Evolutionary conservation across 306 rosid genomes (phyloP), one percentile per base, ranked within the genome.

Genomic region (Cucurbita argyrosperma): DNA sequence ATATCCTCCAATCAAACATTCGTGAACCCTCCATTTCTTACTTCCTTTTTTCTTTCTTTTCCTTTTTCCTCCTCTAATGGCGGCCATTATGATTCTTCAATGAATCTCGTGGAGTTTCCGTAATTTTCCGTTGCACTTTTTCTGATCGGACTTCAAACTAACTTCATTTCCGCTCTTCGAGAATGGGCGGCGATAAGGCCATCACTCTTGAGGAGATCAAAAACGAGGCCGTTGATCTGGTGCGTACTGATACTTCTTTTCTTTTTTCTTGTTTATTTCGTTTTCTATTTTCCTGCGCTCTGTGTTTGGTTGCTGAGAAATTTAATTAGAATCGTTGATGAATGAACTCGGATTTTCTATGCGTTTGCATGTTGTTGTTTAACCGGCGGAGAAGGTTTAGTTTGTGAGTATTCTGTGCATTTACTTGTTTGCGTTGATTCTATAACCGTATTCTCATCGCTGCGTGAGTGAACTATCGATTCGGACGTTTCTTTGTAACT

Each of bases 211-310:
- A 93, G 58, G 94, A 93, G 88, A 90, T 93, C 5, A 93, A 87
- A 65, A 93, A 90, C 59, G 98, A 93, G 76, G 79, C 84, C 79
- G 90, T 93, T 61, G 98, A 93, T 89, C 86, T 93, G 97, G 98
- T 93, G 84, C 55, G 38, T 52, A 7, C 5, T 26, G 45, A 15
- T 10, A 19, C 21, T 55, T 43, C 74, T 51, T 47, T 30, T 71
- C 76, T 66, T 11, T 16, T 51, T 5, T 23, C 57, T 8, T 72
- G 12, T 50, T 6, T 14, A 8, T 37, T 7, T 40, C 18, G 51
- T 21, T 51, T 72, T 15, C 10, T 39, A 10, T 47, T 37, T 21
- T 73, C n/a, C 62, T 74, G 35, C 30, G 26, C 26, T 76, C 53
- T 53, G n/a, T 66, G 83, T 74, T 79, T 76, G 63, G 71, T 46